Evolutionary conservation across 495 filamentous ascomycete species (phyloP), one percentile per base, ranked within the genome.

Genomic region (Ramalina intermedia): DNA sequence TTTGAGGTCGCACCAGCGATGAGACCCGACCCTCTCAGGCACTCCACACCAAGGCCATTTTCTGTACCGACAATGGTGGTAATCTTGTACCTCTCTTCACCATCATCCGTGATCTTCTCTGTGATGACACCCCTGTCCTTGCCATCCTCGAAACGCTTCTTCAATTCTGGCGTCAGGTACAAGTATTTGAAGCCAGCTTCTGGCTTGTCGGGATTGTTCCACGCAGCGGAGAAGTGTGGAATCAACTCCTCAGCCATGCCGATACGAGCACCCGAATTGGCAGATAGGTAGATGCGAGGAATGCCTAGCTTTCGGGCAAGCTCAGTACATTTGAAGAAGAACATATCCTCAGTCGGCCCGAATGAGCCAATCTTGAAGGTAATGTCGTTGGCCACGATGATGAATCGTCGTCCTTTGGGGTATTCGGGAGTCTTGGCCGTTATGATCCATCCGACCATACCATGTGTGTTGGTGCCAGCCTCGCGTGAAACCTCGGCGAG

Each of bases 261-360:
- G 56, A 98, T 85, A 60, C 93, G 88, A 48, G 91, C 91, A 78
- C 91, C 91, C n/a, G 91, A 98, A 76, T 98, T 98, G 57, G 91
- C 91, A 64, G 93, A 96, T 26, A 98, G 74, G 64, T 98, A 98
- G 62, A 98, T 91, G 38, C 91, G 82, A 17, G 91, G 91, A 61
- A 98, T 94, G 42, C 91, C 91, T 46, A 95, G 69, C 68, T 84
- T 88, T 53, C 89, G 75, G 46, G 91, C 91, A 50, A 96, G 73
- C 66, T 98, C 89, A 12, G 91, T 95, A 68, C 91, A 98, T 75
- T 96, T 96, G 71, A 87, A 80, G 80, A 98, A 98, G 79, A 95
- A 98, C 55, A 84, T 84, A 65, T 98, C 91, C 70, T 98, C 91
- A 65, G 78, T 78, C 16, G 91, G 91, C 46, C 91, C 91, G 65